A percentile compares a stretch with the other conserved stretches of the same genome.
Conservation (phyloP, 2,329 filamentous ascomycete genomes). For the Talaromyces atroroseus region DNA sequence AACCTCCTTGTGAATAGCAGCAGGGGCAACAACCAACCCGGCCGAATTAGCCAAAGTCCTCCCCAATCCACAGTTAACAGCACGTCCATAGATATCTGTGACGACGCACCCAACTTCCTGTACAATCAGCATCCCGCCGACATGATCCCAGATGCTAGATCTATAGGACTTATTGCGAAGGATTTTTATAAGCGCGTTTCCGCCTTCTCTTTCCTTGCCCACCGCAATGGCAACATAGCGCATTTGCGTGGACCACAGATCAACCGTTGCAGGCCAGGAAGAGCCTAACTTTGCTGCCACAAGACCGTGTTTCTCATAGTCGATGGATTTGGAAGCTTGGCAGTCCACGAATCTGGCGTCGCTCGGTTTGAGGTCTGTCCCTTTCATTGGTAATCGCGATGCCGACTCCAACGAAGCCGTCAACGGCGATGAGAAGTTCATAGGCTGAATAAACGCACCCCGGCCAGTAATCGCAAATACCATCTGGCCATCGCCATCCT, state of each 20-base stretch:
- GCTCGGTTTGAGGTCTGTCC: constrained; percentile 9
- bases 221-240: constrained; percentile 50
- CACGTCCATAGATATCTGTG: constrained; percentile 46
- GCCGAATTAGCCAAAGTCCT: constrained; percentile 34
- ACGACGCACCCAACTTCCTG: constrained; percentile 48
- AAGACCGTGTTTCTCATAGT: constrained; percentile 34
- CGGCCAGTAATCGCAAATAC: constrained; percentile 46
- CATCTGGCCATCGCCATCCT: constrained; percentile 44
- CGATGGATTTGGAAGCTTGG: constrained; percentile 30
- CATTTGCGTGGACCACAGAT: constrained; percentile 51
- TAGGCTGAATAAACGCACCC: constrained; percentile 36
- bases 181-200: constrained; percentile 47
- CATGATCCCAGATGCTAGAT: constrained; percentile 53
- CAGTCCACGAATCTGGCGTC: constrained; percentile 45
- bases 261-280: constrained; percentile 43
- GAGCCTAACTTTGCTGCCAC: constrained; percentile 37
- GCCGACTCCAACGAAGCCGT: constrained; percentile 27
- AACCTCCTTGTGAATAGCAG: constrained; percentile 29
- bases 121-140: constrained; percentile 48
- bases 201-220: constrained; percentile 34
- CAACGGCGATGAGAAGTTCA: constrained; percentile 23
- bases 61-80: constrained; percentile 45
- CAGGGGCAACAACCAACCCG: constrained; percentile 39
- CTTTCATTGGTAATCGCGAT: constrained; percentile 20
- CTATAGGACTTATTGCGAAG: constrained; percentile 40